Conservation (phyloP, 2,329 filamentous ascomycete genomes). For the Basipetospora sp. region DNA sequence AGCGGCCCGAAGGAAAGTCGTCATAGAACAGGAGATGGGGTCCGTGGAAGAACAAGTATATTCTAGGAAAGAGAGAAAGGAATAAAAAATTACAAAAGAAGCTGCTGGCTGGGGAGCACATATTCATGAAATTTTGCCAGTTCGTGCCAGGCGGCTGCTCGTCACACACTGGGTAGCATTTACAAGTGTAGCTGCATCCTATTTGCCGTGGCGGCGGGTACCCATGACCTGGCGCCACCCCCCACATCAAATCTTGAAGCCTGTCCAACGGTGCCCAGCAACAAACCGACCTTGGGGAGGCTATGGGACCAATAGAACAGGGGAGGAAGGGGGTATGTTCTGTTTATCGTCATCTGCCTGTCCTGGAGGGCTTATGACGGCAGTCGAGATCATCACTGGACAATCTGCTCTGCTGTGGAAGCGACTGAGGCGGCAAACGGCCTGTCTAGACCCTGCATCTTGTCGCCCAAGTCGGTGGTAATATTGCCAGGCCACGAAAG, state of each 20-base stretch:
- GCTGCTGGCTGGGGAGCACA: slow-evolving; percentile 3
- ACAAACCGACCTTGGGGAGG: slow-evolving; percentile 1
- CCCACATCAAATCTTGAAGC: slow-evolving; percentile 7
- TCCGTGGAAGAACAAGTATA: neutral
- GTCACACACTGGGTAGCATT: slow-evolving; percentile 1
- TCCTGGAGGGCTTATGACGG: too few species aligned
- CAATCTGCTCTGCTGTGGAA: too few species aligned
- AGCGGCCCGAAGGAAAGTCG: too few species aligned
- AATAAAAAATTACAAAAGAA: too few species aligned
- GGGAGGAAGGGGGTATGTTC: neutral
- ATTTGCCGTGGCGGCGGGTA: neutral
- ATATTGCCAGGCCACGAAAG: too few species aligned
- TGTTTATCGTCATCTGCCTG: slow-evolving; percentile 5
- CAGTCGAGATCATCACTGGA: too few species aligned
- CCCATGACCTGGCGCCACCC: neutral
- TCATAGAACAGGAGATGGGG: neutral
- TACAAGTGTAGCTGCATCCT: neutral
- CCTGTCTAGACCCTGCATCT: too few species aligned
- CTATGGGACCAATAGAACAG: slow-evolving; percentile 5
- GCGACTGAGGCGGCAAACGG: too few species aligned
- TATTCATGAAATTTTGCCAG: too few species aligned
- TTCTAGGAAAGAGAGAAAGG: neutral
- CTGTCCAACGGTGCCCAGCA: slow-evolving; percentile 6
- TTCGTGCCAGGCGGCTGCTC: slow-evolving; percentile 2
- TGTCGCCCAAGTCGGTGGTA: too few species aligned